These are phyloP conservation scores for Cadophora luteo-olivacea DNA, from an alignment of 2,329 filamentous ascomycete species.

Conservation along the genomic window DNA sequence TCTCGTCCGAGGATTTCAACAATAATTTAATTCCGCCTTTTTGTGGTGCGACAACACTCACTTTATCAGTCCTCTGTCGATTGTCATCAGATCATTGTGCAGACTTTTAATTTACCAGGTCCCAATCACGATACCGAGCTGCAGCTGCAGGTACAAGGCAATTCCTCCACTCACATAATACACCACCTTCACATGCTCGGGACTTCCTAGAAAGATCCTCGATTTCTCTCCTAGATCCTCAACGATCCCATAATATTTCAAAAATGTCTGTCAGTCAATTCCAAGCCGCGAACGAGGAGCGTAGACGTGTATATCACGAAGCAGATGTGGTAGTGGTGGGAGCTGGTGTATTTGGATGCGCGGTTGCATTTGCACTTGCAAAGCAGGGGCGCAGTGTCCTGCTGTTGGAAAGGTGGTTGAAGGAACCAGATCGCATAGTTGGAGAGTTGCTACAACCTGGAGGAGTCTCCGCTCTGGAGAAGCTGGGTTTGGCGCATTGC, in stretches of 20 bases:
- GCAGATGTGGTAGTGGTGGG: constrained; percentile 91
- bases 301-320: constrained; percentile 63
- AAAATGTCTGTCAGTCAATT: constrained; percentile 30
- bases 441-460: constrained; percentile 95
- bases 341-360: constrained; percentile 88
- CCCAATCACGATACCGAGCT: constrained; percentile 25
- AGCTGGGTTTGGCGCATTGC: constrained; percentile 81
- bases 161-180: constrained; percentile 14
- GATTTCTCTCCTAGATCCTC: constrained; percentile 7
- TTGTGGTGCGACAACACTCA: constrained; percentile 24
- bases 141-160: constrained; percentile 14
- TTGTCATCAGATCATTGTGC: constrained; percentile 28
- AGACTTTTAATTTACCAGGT: constrained; percentile 20
- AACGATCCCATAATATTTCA: constrained; percentile 14
- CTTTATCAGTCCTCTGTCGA: constrained; percentile 23
- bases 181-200: constrained; percentile 23
- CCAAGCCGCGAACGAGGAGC: constrained; percentile 45
- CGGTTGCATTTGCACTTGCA: constrained; percentile 82
- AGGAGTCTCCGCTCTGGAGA: constrained; percentile 79
- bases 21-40: constrained; percentile 3
- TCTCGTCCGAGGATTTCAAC: background rate
- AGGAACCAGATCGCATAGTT: constrained; percentile 94
- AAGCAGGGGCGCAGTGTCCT: constrained; percentile 91
- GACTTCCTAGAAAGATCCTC: constrained; percentile 15
- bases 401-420: constrained; percentile 85